phyloP scores from a whole-genome alignment of 441 rosid species.

The Hura crepitans region DNA sequence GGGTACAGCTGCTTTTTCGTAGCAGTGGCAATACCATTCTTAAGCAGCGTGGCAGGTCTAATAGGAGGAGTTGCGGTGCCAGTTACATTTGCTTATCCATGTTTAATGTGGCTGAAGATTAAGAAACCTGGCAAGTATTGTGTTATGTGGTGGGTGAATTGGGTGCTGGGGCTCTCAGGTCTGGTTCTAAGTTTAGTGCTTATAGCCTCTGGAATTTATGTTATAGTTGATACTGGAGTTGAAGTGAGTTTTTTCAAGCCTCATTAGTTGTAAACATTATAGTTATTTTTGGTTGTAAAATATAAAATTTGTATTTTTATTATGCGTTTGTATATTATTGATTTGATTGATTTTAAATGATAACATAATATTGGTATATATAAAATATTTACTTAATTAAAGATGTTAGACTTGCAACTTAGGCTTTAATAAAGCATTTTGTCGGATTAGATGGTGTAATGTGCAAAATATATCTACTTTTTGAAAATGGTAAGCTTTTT shows the following conservation, averaged over 20 bases:
- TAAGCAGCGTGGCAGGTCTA: constrained; percentile 63
- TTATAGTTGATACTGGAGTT: constrained; percentile 43
- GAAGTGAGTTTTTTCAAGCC: constrained; percentile 66
- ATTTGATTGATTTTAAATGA: too few relatives aligned
- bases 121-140: constrained; percentile 53
- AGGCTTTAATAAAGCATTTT: too few relatives aligned
- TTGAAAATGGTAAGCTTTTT: too few relatives aligned
- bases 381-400: too few relatives aligned
- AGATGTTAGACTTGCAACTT: too few relatives aligned
- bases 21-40: constrained; percentile 60
- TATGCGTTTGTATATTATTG: too few relatives aligned
- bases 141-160: constrained; percentile 57
- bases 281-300: too few relatives aligned
- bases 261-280: too few relatives aligned
- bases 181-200: constrained; percentile 37
- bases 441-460: too few relatives aligned
- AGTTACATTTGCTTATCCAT: constrained; percentile 65
- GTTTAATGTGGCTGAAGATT: constrained; percentile 81
- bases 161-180: constrained; percentile 57
- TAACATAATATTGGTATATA: too few relatives aligned
- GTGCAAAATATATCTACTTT: too few relatives aligned
- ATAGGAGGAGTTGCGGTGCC: constrained; percentile 70
- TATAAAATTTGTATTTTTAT: too few relatives aligned
- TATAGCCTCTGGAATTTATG: constrained; percentile 50
- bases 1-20: constrained; percentile 48